Base-by-base conservation (phyloP, 202 grass and related monocot species). In the Brachypodium distachyon region DNA sequence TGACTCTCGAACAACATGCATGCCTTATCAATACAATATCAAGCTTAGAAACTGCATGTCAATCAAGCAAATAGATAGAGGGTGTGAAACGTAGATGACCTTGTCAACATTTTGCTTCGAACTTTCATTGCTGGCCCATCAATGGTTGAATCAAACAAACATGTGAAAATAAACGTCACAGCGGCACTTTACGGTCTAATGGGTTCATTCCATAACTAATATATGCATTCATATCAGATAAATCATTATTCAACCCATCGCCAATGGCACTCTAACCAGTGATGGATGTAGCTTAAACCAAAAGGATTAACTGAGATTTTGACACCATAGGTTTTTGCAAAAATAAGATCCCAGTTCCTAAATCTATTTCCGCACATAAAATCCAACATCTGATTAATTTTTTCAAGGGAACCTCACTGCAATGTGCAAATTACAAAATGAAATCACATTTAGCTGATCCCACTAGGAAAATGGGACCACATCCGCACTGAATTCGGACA, bases 41-140 rank as follows among this genome's bases (percentile, higher is more conserved):
- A 46, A 83, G 32, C 73, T 69, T 69, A 40, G 14, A 22, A 77
- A 37, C 58, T 63, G 31, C 50, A 61, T 83, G n/a, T 32, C 21
- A 77, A 69, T 50, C 17, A 37, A 76, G 21, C 18, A 26, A 54
- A 36, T 54, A n/a, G 25, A 39, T 27, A 12, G 34, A 81, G 40
- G 14, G 68, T 52, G 69, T 43, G 43, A 73, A 72, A 53, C 5
- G 29, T 31, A 40, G 55, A 81, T 53, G 3, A 13, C 19, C 25
- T 5, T 41, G 68, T 55, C 19, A 44, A 41, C 44, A 72, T 13
- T 74, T 54, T 53, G 12, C 46, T 73, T 69, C 22, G 16, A 18
- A 70, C 44, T 11, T 73, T 25, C 33, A 61, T 60, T 29, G 38
- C 11, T 52, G 62, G 25, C 73, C 25, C 18, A 72, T 12, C 22